A percentile compares a stretch with the other conserved stretches of the same genome.
These are phyloP conservation scores for Megacollybia marginata DNA, from an alignment of 768 basidiomycete genomes.

Conservation along the genomic window DNA sequence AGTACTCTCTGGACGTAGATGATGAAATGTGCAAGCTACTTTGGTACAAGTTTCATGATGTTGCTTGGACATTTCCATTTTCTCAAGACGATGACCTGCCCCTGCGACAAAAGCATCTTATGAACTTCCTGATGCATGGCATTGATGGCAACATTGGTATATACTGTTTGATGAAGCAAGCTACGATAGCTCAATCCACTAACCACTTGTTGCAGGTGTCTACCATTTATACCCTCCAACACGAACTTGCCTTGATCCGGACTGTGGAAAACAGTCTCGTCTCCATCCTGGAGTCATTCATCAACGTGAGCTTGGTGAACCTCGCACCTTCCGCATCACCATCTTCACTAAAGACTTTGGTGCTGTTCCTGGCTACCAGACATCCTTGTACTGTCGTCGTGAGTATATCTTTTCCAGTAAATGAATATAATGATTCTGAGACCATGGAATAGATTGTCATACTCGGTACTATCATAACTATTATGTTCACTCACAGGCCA, in stretches of 20 bases:
- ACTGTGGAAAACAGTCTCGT: not conserved
- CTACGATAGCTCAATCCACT: not conserved
- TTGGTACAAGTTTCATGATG: not conserved
- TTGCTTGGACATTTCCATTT: not conserved
- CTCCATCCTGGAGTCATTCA: not conserved
- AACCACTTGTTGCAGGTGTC: not conserved
- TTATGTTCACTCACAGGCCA: constrained; percentile 2
- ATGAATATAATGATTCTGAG: not conserved
- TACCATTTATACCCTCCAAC: not conserved
- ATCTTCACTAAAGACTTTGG: not conserved
- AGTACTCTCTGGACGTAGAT: no score
- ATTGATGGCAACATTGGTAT: not conserved
- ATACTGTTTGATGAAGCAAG: not conserved
- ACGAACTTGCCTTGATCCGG: not conserved
- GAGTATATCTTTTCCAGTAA: not conserved
- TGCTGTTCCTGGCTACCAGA: not conserved
- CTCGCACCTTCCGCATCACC: not conserved
- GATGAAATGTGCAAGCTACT: constrained; percentile 8
- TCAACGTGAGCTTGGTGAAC: not conserved
- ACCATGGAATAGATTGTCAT: not conserved
- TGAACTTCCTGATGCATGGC: not conserved
- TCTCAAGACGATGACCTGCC: not conserved
- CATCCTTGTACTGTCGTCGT: not conserved
- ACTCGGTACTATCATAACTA: constrained; percentile 2
- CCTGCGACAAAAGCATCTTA: not conserved